Percentiles rank a stretch among this genome's conserved stretches.
These are phyloP conservation scores for Pyrus pyrifolia DNA, from an alignment of 306 rosid species.

Conservation along the genomic window DNA sequence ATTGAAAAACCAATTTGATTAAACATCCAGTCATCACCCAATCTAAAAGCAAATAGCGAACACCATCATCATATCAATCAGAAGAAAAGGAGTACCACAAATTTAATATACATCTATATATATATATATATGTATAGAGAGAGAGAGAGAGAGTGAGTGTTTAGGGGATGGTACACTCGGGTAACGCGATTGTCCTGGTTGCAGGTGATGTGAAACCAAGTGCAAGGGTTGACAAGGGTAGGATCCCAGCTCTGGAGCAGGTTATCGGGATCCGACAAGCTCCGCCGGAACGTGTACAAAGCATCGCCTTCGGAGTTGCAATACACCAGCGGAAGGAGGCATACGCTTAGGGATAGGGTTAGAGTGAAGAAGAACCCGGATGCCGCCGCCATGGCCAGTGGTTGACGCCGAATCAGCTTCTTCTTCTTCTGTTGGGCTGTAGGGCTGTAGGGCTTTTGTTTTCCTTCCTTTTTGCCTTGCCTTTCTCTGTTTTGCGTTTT, in stretches of 20 bases:
- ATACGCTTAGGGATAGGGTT: constrained; percentile 22
- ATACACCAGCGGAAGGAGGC: constrained; percentile 25
- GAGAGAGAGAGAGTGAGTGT: background rate
- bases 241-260: constrained; percentile 99
- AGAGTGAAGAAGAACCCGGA: background rate
- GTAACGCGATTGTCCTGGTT: constrained; percentile 88
- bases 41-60: background rate
- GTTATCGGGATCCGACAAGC: constrained; percentile 78
- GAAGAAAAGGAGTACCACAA: background rate
- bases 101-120: background rate
- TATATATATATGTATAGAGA: background rate
- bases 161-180: constrained; percentile 48
- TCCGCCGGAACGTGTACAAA: constrained; percentile 63
- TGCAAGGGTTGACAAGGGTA: constrained; percentile 88
- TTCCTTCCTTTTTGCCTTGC: too few species aligned
- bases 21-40: background rate
- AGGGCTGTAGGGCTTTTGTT: too few species aligned
- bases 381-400: constrained; percentile 32
- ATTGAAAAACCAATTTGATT: background rate
- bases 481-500: background rate
- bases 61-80: background rate
- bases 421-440: too few species aligned
- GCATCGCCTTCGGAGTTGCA: constrained; percentile 93
- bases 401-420: background rate
- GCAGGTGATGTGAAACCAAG: constrained; percentile 98